These are phyloP conservation scores for Pseudofabraea citricarpa DNA, from an alignment of 2,329 filamentous ascomycete genomes.

Conservation along the genomic window DNA sequence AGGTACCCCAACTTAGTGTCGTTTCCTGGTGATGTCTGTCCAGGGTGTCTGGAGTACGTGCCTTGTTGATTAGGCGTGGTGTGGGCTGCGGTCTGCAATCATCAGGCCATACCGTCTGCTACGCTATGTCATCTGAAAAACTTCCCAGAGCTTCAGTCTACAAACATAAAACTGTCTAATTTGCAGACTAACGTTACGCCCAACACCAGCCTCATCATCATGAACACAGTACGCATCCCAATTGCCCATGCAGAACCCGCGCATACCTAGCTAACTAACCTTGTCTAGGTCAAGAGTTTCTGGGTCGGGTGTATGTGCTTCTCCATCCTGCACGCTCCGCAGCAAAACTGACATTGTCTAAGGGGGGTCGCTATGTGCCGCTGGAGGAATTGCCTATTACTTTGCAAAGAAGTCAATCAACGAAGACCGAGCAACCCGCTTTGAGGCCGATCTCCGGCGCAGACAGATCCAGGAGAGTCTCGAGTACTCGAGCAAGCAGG, in stretches of 20 bases:
- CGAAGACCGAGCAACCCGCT: slow-evolving; percentile 71
- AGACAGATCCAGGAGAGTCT: slow-evolving; percentile 53
- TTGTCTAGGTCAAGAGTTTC: slow-evolving; percentile 58
- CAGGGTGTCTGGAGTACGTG: too few species aligned
- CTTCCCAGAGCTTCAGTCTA: not conserved
- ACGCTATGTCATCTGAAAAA: too few species aligned
- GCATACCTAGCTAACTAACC: slow-evolving; percentile 10
- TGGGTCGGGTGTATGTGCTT: slow-evolving; percentile 33
- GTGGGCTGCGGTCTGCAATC: too few species aligned
- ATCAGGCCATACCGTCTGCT: too few species aligned
- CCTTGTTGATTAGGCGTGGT: too few species aligned
- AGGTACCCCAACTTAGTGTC: too few species aligned
- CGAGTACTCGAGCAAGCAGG: slow-evolving; percentile 37
- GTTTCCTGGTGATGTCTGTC: too few species aligned
- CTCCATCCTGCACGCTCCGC: not conserved
- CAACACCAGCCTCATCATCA: too few species aligned
- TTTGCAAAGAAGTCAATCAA: slow-evolving; percentile 96
- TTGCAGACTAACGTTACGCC: too few species aligned
- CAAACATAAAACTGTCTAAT: too few species aligned
- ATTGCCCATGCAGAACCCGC: not conserved
- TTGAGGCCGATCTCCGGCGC: slow-evolving; percentile 57
- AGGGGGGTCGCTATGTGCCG: slow-evolving; percentile 83
- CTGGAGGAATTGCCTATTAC: slow-evolving; percentile 88
- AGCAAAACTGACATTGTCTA: slow-evolving; percentile 14
- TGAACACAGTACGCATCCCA: slow-evolving; percentile 49